Percentiles rank a stretch among this genome's conserved stretches.
These are phyloP conservation scores for Fusarium sp. DNA, from an alignment of 2,329 filamentous ascomycete species.

Conservation along the genomic window DNA sequence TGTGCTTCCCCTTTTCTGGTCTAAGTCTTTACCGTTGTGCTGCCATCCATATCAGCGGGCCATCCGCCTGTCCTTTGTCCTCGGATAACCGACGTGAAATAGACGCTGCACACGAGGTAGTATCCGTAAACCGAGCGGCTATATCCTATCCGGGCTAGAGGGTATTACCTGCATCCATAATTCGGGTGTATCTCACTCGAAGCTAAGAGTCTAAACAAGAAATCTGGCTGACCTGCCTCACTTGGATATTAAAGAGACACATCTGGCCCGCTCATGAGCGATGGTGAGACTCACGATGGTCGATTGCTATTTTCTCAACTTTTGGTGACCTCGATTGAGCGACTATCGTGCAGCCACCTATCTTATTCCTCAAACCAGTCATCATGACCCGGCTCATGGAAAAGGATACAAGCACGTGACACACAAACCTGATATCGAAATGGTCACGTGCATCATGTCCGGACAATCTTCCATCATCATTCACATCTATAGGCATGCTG, in stretches of 20 bases:
- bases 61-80: slow-evolving; percentile 16
- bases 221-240: slow-evolving; percentile 3
- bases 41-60: slow-evolving; percentile 1
- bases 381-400: background rate
- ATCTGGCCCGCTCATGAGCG: background rate
- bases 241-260: slow-evolving; percentile 19
- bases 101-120: slow-evolving; percentile 22
- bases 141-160: slow-evolving; percentile 38
- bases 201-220: slow-evolving; percentile 8
- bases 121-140: slow-evolving; percentile 34
- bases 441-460: slow-evolving; percentile 18
- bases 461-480: background rate
- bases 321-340: background rate
- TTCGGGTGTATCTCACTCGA: slow-evolving; percentile 9
- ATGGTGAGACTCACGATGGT: background rate
- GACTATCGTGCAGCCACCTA: background rate
- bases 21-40: slow-evolving; percentile 5
- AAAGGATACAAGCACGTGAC: slow-evolving; percentile 14
- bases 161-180: slow-evolving; percentile 29
- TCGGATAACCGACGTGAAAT: slow-evolving; percentile 35
- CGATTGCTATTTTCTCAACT: background rate
- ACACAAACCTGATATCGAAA: background rate
- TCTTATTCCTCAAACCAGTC: background rate
- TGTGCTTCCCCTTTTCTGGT: background rate
- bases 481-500: background rate